Evolutionary conservation across 2,329 filamentous ascomycete genomes (phyloP), one percentile per base, ranked within the genome.

Genomic region (Aspergillus bombycis): DNA sequence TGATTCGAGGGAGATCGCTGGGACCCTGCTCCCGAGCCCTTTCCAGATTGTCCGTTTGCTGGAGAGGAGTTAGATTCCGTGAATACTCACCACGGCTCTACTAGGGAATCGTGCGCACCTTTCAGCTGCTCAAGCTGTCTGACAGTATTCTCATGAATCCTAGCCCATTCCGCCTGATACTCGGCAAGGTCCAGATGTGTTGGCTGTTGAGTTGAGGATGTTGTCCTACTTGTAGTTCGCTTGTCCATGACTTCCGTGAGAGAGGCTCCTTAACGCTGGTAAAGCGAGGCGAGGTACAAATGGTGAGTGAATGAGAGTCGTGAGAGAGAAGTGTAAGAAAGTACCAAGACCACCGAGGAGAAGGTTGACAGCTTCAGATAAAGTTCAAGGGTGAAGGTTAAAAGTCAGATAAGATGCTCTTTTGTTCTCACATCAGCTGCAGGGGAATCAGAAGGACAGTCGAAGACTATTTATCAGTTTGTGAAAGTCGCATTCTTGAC

Each of bases 401-500:
- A 52, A 52, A 16, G 19, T 19, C 1, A 55, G 1, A 11, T 38
- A 55, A 38, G 19, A n/a, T n/a, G 19, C 9, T 6, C 9, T 14
- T 32, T 38, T 38, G 10, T 16, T 55, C 16, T 26, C n/a, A 26
- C 30, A 10, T 55, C n/a, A 55, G 34, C n/a, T 38, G 30, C 30
- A 36, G 21, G 5, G 16, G 11, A 16, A 9, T 38, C 4, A 5
- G 3, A 19, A 6, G 52, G 52, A 55, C 21, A 41, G 32, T 16
- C 16, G 32, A 36, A 55, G 52, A 1, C 32, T 55, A 55, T 55
- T 55, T 55, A 55, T 55, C 34, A 55, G 52, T 55, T 26, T 10
- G 14, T 16, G 21, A 38, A 10, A 9, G 21, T 28, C n/a, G 52
- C 32, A 55, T 38, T 38, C 52, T 55, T 55, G 52, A 38, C 8